Conservation (phyloP, 2,329 filamentous ascomycete genomes). For the Colletotrichum shisoi region DNA sequence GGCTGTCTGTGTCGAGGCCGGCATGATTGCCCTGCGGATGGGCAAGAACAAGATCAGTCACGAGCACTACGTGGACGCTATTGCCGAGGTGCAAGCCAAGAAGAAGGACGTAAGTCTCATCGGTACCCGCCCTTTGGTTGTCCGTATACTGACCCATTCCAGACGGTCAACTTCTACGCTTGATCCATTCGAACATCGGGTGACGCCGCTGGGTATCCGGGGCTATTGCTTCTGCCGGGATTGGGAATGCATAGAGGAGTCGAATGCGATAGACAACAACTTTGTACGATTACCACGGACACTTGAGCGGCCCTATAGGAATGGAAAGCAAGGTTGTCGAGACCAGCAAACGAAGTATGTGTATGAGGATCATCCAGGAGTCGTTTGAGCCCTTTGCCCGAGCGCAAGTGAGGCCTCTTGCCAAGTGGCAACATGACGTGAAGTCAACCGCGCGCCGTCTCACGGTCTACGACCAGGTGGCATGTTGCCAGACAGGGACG, state of each 20-base stretch:
- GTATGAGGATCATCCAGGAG: background rate
- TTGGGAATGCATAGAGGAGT: constrained; percentile 38
- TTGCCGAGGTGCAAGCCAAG: constrained; percentile 92
- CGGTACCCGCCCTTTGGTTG: background rate
- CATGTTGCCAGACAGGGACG: background rate
- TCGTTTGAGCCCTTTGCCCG: background rate
- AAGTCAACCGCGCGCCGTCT: background rate
- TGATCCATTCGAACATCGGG: constrained; percentile 44
- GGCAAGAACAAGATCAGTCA: constrained; percentile 97
- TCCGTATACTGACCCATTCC: constrained; percentile 42
- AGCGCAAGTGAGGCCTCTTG: constrained; percentile 27
- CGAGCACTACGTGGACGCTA: constrained; percentile 98
- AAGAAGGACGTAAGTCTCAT: constrained; percentile 79
- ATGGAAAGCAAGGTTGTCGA: constrained; percentile 35
- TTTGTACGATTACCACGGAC: constrained; percentile 40
- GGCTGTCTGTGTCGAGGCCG: constrained; percentile 97
- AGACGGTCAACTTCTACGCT: constrained; percentile 68
- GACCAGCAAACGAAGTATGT: background rate
- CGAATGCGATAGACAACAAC: constrained; percentile 39
- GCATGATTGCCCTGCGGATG: constrained; percentile 95
- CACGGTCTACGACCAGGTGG: background rate
- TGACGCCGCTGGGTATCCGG: constrained; percentile 31
- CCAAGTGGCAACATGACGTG: constrained; percentile 25
- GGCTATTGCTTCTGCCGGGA: constrained; percentile 35
- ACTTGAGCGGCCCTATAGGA: constrained; percentile 36